Base-by-base conservation (phyloP, 2,329 filamentous ascomycete genomes). In the Curvularia spicifera region DNA sequence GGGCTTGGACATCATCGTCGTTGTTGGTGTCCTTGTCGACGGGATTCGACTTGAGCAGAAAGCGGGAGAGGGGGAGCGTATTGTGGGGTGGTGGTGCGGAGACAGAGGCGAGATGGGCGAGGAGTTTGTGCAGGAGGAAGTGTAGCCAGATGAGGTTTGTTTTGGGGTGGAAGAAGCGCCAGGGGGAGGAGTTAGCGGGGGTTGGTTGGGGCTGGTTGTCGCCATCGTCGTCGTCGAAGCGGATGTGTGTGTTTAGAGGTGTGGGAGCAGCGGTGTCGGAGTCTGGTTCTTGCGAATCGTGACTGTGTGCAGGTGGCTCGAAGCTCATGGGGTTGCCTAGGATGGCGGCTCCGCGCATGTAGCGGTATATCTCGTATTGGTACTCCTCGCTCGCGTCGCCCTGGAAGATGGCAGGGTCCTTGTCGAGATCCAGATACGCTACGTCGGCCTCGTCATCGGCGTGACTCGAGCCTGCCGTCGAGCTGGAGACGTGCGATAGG, bases 71-170 rank as follows among this genome's bases (percentile, higher is more conserved):
- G 15, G 43, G 13, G 22, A 47, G 12, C 66, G 22, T 51, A 15
- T 66, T 53, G 2, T 60, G 43, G 1, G 59, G 44, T 1, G 66
- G 59, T 1, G 65, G 48, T 18, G 18, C 18, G 8, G 47, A 59
- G 13, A 40, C 9, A n/a, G 29, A 31, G 18, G 46, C 47, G 51
- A 82, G 57, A 51, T 80, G 73, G 44, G 74, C 68, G 24, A 88
- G 72, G 0, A 89, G 78, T 63, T 83, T 83, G 57, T 82, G 80
- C 12, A 89, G 78, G 4, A 89, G 74, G 67, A 87, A 87, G 49
- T 86, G 82, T 22, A 87, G 73, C 87, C 87, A 89, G 13, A 88
- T 78, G 13, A 88, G 77, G 63, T 89, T 89, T 2, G 87, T 88
- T 54, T 81, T 79, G 2, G 87, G 86, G 39, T 83, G 80, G 69